A percentile compares a stretch with the other conserved stretches of the same genome.
Conservation (phyloP, 1,284 basidiomycete genomes). For the Cryptococcus wingfieldii region DNA sequence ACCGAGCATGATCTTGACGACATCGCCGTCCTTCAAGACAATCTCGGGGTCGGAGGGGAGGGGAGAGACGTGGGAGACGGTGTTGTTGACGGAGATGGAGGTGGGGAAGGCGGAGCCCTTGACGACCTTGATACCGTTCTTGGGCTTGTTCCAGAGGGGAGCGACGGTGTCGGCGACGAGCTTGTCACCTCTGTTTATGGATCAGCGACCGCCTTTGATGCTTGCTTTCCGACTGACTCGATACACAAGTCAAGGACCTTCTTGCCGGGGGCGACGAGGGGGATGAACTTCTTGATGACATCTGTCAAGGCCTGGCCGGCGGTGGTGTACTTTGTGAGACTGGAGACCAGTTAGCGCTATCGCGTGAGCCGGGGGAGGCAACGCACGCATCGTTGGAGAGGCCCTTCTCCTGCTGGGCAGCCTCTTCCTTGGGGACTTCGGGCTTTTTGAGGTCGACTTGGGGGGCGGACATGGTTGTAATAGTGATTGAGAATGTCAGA, state of each 20-base stretch:
- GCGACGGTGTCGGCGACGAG: conserved; percentile 79
- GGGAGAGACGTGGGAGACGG: conserved; percentile 57
- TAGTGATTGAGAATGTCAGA: background rate
- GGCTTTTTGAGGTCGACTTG: conserved; percentile 44
- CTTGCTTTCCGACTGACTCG: conserved; percentile 50
- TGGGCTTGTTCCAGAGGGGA: conserved; percentile 82
- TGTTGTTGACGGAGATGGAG: conserved; percentile 79
- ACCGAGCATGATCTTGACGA: conserved; percentile 93
- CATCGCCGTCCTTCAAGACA: conserved; percentile 81
- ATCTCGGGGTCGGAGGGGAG: conserved; percentile 59
- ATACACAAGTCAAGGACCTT: conserved; percentile 79
- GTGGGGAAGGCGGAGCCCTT: conserved; percentile 96
- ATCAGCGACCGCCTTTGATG: background rate
- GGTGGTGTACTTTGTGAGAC: conserved; percentile 59
- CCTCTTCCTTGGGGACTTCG: conserved; percentile 29
- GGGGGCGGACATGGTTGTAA: conserved; percentile 7
- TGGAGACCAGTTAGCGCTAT: conserved; percentile 7
- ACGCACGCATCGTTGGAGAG: conserved; percentile 47
- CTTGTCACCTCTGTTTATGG: conserved; percentile 65
- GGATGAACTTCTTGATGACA: conserved; percentile 80
- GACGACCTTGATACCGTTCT: conserved; percentile 76
- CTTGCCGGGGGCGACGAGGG: conserved; percentile 70
- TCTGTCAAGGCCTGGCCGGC: conserved; percentile 85
- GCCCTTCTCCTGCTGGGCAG: conserved; percentile 41
- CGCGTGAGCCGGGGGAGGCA: background rate